Evolutionary conservation across 495 filamentous ascomycete species (phyloP).

Genomic region (Xylaria acuta): DNA sequence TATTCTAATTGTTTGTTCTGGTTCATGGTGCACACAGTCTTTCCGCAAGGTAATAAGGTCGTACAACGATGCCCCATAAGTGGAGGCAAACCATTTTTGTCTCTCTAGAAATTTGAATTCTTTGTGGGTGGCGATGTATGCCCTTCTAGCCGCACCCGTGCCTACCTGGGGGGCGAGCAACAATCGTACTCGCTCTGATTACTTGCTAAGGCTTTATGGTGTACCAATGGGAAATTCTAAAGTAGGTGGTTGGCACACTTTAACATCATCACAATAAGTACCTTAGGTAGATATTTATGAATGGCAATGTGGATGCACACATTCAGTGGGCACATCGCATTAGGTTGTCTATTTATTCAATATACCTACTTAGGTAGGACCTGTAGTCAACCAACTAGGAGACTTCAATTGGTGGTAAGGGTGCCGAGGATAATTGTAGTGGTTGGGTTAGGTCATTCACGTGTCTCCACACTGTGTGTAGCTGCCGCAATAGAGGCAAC

Average conservation of each 20-base stretch:
- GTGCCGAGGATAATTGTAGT: background rate
- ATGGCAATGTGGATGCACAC: background rate
- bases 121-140: background rate
- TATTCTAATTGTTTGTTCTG: background rate
- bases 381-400: background rate
- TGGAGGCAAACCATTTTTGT: background rate
- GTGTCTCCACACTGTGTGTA: background rate
- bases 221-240: background rate
- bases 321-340: background rate
- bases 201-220: background rate
- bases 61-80: background rate
- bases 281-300: background rate
- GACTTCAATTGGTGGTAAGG: background rate
- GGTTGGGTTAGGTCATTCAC: background rate
- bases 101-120: background rate
- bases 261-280: no score
- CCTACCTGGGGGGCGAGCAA: background rate
- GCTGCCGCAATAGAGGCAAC: background rate
- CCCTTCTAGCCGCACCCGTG: background rate
- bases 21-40: background rate
- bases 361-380: background rate
- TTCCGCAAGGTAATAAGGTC: background rate
- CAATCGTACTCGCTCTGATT: background rate
- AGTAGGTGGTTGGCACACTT: background rate
- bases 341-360: no score